Evolutionary conservation across 768 basidiomycete species (phyloP).

Genomic region (Naematelia aurantialba): DNA sequence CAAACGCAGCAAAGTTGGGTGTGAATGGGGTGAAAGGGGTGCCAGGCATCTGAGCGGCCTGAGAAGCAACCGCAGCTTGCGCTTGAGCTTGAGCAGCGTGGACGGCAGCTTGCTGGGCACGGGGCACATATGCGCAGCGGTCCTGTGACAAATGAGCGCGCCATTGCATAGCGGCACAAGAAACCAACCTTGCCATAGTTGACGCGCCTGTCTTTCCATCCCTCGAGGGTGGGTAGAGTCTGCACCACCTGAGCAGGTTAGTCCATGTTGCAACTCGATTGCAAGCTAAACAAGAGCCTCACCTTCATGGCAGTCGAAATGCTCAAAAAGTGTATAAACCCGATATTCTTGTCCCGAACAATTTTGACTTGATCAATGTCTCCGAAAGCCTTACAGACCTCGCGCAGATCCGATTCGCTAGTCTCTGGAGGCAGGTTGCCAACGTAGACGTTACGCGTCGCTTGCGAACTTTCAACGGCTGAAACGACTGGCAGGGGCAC

Average conservation of each 20-base stretch:
- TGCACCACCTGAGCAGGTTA: constrained; percentile 69
- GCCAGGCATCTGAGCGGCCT: constrained; percentile 46
- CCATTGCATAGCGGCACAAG: neutral
- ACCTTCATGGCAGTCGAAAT: constrained; percentile 95
- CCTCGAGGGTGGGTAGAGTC: constrained; percentile 82
- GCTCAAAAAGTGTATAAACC: constrained; percentile 96
- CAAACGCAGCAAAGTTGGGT: constrained; percentile 14
- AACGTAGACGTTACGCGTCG: constrained; percentile 92
- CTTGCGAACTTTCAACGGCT: constrained; percentile 86
- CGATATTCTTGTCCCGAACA: constrained; percentile 97
- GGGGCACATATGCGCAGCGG: constrained; percentile 91
- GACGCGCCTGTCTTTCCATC: constrained; percentile 93
- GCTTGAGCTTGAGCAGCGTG: constrained; percentile 53
- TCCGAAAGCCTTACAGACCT: constrained; percentile 81
- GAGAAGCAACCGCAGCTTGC: constrained; percentile 43
- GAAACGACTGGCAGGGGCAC: constrained; percentile 80
- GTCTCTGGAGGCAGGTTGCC: constrained; percentile 84
- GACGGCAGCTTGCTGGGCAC: constrained; percentile 75
- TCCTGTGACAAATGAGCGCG: constrained; percentile 53
- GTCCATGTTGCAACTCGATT: constrained; percentile 9
- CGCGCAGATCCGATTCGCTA: constrained; percentile 87
- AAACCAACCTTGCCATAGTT: constrained; percentile 79
- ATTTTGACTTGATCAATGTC: constrained; percentile 99
- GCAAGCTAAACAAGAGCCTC: constrained; percentile 25
- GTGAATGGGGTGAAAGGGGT: constrained; percentile 47